phyloP scores from a whole-genome alignment of 192 early-diverging fungal species.

The Phycomyces blakesleeanus region DNA sequence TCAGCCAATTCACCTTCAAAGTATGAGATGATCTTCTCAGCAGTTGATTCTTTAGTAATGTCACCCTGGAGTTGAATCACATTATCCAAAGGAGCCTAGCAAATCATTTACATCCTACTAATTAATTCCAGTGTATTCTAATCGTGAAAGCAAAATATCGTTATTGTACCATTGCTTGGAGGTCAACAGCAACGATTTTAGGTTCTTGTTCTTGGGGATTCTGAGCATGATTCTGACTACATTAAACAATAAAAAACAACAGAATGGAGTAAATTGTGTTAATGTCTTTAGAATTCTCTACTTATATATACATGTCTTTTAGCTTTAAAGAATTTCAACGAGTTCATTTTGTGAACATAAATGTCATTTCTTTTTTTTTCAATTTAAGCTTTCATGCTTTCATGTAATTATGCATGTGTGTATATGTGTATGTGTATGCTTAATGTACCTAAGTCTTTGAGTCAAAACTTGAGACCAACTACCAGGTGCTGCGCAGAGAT shows the following conservation, averaged over 20 bases:
- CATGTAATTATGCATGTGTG: no score
- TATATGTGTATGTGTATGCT: no score
- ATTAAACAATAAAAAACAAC: not conserved
- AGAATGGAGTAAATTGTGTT: not conserved
- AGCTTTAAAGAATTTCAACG: no score
- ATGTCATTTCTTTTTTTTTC: not conserved
- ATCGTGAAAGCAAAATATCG: no score
- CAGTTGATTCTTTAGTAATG: constrained; percentile 93
- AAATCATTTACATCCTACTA: not conserved
- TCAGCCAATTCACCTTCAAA: constrained; percentile 89
- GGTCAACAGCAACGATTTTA: constrained; percentile 92
- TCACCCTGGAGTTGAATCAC: constrained; percentile 97
- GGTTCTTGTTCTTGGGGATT: constrained; percentile 46
- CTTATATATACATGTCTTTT: not conserved
- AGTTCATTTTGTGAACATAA: not conserved
- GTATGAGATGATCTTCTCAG: constrained; percentile 83
- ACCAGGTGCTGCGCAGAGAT: constrained; percentile 96
- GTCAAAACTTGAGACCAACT: constrained; percentile 95
- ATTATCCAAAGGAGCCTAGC: constrained; percentile 80
- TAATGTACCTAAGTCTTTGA: constrained; percentile 52
- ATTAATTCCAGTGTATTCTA: not conserved
- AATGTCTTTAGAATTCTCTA: no score
- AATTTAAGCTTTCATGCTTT: no score
- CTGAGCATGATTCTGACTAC: constrained; percentile 49
- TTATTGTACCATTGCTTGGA: constrained; percentile 82